Evolutionary conservation across 2,329 filamentous ascomycete species (phyloP), one percentile per base, ranked within the genome.

Genomic region (Sordariomycetes sp.): DNA sequence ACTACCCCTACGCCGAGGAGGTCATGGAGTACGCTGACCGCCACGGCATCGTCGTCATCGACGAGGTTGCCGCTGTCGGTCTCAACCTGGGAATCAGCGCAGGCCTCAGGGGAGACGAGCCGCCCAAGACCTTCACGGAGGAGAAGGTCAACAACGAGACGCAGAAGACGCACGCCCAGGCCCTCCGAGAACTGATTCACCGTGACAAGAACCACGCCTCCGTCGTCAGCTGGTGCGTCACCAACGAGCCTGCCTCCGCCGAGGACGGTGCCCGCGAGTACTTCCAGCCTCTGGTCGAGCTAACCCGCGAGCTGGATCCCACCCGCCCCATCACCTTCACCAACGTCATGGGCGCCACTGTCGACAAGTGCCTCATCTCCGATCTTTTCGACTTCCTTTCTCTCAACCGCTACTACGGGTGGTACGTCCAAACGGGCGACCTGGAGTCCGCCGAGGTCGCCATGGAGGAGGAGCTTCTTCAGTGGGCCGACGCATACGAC

Each of bases 1-100:
- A 68, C 57, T 68, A 68, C 48, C 66, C 66, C 0, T 67, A 68
- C 58, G 64, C 64, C 0, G 62, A 65, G 22, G 65, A 67, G n/a
- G 60, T 65, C 4, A 59, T 65, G 34, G 65, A 67, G 0, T 67
- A 62, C 39, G 65, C 65, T 6, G 65, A 67, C 45, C 60, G 65
- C 0, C 61, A 65, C 20, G 65, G 65, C 12, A 62, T 67, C 52
- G 63, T 67, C 12, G 60, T 67, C 10, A 64, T 67, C 45, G 60
- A 66, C 50, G 65, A 67, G 57, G 65, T 64, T 3, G 58, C 65
- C 1, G 65, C 65, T 1, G 65, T 66, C 8, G 65, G 65, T 0
- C 59, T 67, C 13, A 64, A 65, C 45, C 58, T 65, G 0, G 55
- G 55, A 32, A 58, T 65, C 1, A 60, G 62, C 5, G 10, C 45